phyloP scores from a whole-genome alignment of 2,329 filamentous ascomycete species.

The Cladosporium colombiae region DNA sequence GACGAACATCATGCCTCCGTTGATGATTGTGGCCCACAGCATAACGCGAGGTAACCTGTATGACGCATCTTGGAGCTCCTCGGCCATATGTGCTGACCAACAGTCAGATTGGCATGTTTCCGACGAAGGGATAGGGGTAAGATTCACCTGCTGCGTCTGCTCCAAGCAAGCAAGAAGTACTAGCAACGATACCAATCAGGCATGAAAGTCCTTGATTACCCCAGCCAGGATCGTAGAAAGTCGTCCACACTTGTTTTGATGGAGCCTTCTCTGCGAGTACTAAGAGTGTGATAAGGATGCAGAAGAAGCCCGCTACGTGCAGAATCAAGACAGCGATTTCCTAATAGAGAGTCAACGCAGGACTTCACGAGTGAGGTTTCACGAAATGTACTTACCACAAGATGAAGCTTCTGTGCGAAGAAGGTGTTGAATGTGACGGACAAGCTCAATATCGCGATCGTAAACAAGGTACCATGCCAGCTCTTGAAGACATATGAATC shows the following conservation, averaged over 20 bases:
- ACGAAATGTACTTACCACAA: slow-evolving; percentile 31
- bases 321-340: slow-evolving; percentile 52
- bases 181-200: slow-evolving; percentile 25
- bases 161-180: slow-evolving; percentile 25
- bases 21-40: slow-evolving; percentile 23
- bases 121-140: slow-evolving; percentile 30
- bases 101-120: slow-evolving; percentile 27
- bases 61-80: slow-evolving; percentile 45
- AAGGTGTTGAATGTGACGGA: slow-evolving; percentile 45
- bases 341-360: not conserved
- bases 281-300: slow-evolving; percentile 38
- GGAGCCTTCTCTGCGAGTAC: not conserved
- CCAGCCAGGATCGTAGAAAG: slow-evolving; percentile 27
- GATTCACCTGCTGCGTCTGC: slow-evolving; percentile 23
- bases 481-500: slow-evolving; percentile 22
- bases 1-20: slow-evolving; percentile 23
- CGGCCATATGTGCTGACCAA: slow-evolving; percentile 41
- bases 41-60: slow-evolving; percentile 30
- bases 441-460: slow-evolving; percentile 27
- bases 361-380: not conserved
- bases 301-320: slow-evolving; percentile 53
- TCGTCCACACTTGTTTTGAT: slow-evolving; percentile 20
- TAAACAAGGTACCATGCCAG: slow-evolving; percentile 32
- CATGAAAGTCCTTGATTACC: slow-evolving; percentile 24
- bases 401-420: slow-evolving; percentile 45